Evolutionary conservation across 1,139 yeast genomes (phyloP).

Genomic region (Debaryomyces udenii): DNA sequence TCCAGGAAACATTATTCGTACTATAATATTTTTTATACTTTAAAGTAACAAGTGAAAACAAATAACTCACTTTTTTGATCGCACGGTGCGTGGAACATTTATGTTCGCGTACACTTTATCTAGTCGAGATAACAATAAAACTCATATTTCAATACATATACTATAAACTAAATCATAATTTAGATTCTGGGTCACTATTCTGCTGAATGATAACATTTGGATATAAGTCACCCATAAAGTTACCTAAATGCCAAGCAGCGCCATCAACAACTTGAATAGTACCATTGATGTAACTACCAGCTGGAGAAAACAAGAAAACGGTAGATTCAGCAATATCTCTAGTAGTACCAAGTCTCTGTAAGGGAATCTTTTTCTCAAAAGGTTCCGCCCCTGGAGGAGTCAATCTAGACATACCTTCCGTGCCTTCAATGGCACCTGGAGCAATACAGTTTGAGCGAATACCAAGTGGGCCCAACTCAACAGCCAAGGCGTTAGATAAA

Average conservation of each 20-base stretch:
- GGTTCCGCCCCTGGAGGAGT: conserved; percentile 41
- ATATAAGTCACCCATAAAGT: conserved; percentile 34
- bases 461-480: conserved; percentile 90
- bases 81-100: too few relatives aligned
- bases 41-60: too few relatives aligned
- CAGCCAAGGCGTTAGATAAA: conserved; percentile 79
- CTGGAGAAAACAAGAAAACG: conserved; percentile 78
- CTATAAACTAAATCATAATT: conserved; percentile 16
- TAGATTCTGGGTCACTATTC: conserved; percentile 24
- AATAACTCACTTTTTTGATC: too few relatives aligned
- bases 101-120: too few relatives aligned
- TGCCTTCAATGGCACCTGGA: conserved; percentile 83
- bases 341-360: conserved; percentile 75
- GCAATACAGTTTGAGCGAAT: conserved; percentile 83
- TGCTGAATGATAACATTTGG: conserved; percentile 34
- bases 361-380: conserved; percentile 57
- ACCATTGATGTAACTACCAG: conserved; percentile 79
- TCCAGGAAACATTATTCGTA: conserved; percentile 37
- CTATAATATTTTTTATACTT: too few relatives aligned
- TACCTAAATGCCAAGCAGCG: conserved; percentile 83
- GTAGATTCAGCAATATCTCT: conserved; percentile 89
- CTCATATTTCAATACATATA: background rate
- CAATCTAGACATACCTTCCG: conserved; percentile 79
- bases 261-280: conserved; percentile 86
- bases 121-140: background rate